phyloP scores from a whole-genome alignment of 192 early-diverging fungal species.

The Backusella westeae region DNA sequence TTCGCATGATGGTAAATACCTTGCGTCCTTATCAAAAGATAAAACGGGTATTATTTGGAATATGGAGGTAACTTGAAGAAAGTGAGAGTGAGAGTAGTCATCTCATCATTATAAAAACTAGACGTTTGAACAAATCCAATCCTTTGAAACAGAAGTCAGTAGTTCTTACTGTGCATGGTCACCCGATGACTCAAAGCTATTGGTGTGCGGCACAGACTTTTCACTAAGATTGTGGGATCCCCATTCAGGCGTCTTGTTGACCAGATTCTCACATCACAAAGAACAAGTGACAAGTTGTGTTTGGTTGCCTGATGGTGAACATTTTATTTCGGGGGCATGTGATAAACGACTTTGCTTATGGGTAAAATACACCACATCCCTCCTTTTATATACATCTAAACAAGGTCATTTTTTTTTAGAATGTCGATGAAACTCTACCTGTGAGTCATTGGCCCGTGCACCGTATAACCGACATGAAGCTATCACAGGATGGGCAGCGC shows the following conservation, averaged over 20 bases:
- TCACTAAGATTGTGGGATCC: conserved; percentile 83
- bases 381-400: background rate
- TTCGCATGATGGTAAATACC: conserved; percentile 80
- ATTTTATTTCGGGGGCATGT: conserved; percentile 82
- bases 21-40: conserved; percentile 94
- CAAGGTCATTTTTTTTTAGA: conserved; percentile 33
- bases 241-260: conserved; percentile 55
- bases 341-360: conserved; percentile 80
- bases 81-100: background rate
- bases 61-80: conserved; percentile 45
- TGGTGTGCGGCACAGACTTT: conserved; percentile 81
- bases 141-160: conserved; percentile 65
- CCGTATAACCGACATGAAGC: conserved; percentile 62
- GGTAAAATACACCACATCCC: conserved; percentile 39
- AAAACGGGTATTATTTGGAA: conserved; percentile 88
- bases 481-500: conserved; percentile 54
- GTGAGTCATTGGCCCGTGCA: conserved; percentile 59
- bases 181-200: conserved; percentile 73
- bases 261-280: conserved; percentile 64
- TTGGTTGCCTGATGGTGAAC: conserved; percentile 83
- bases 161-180: conserved; percentile 91
- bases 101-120: conserved; percentile 17
- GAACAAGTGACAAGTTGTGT: conserved; percentile 81
- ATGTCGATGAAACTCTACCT: conserved; percentile 46
- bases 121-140: conserved; percentile 55